Evolutionary conservation across 768 basidiomycete species (phyloP).

Genomic region (Tricholomella constricta): DNA sequence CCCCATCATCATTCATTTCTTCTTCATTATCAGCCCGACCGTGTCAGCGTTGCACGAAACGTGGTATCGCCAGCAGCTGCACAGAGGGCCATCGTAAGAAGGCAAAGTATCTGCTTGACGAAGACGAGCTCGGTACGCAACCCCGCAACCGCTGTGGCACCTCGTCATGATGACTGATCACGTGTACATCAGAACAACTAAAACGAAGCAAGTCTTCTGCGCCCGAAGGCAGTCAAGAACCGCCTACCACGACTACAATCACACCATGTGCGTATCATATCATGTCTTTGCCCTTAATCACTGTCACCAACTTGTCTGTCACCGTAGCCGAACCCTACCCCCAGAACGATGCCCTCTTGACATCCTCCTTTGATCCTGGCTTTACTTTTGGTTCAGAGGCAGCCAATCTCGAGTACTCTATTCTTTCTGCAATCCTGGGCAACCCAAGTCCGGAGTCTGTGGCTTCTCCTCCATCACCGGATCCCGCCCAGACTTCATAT

Average conservation of each 20-base stretch:
- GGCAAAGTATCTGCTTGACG: constrained; percentile 95
- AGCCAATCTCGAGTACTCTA: constrained; percentile 93
- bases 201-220: constrained; percentile 48
- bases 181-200: constrained; percentile 47
- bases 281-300: neutral
- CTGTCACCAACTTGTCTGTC: constrained; percentile 15
- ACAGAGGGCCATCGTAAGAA: constrained; percentile 97
- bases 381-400: constrained; percentile 84
- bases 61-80: constrained; percentile 85
- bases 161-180: constrained; percentile 36
- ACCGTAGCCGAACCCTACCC: constrained; percentile 50
- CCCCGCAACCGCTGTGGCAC: constrained; percentile 16
- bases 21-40: constrained; percentile 70
- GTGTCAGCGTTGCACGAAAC: constrained; percentile 94
- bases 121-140: constrained; percentile 82
- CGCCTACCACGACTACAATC: constrained; percentile 24
- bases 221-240: constrained; percentile 41
- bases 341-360: constrained; percentile 61
- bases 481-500: constrained; percentile 33
- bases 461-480: constrained; percentile 43
- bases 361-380: constrained; percentile 60
- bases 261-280: constrained; percentile 34
- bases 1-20: constrained; percentile 19
- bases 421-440: constrained; percentile 88
- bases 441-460: constrained; percentile 62